These are phyloP conservation scores for Edaphochlamys debaryana DNA, from an alignment of 139 green algal species.

Conservation along the genomic window DNA sequence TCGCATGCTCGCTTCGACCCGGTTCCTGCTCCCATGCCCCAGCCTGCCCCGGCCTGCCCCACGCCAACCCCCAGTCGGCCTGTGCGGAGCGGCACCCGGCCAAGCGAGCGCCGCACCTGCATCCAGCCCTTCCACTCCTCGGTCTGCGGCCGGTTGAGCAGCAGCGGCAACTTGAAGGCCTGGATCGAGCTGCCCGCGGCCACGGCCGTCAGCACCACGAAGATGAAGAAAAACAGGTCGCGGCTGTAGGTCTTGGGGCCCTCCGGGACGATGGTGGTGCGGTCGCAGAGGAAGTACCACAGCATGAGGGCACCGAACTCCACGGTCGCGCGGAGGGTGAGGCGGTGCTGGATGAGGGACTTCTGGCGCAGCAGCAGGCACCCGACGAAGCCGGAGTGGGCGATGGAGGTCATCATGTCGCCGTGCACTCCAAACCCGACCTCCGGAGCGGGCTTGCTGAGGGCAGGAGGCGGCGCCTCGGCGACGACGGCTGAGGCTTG, in stretches of 20 bases:
- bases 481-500: not conserved
- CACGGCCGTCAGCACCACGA: slow-evolving; percentile 77
- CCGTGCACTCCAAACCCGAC: not conserved
- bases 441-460: not conserved
- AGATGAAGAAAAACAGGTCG: slow-evolving; percentile 90
- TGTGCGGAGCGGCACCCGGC: no score
- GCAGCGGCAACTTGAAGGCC: slow-evolving; percentile 61
- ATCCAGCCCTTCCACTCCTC: slow-evolving; percentile 99
- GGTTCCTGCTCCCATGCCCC: no score
- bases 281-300: slow-evolving; percentile 90
- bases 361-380: not conserved
- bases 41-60: no score
- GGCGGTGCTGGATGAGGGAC: not conserved
- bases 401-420: slow-evolving; percentile 9
- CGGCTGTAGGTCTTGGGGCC: slow-evolving; percentile 77
- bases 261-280: slow-evolving; percentile 70
- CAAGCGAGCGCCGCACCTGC: no score
- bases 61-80: not conserved
- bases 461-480: not conserved
- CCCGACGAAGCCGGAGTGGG: not conserved
- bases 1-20: no score
- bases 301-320: slow-evolving; percentile 89
- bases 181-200: slow-evolving; percentile 55
- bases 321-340: slow-evolving; percentile 38
- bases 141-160: slow-evolving; percentile 95